These are phyloP conservation scores for Kazachstania psychrophila DNA, from an alignment of 805 yeast species.

Conservation along the genomic window DNA sequence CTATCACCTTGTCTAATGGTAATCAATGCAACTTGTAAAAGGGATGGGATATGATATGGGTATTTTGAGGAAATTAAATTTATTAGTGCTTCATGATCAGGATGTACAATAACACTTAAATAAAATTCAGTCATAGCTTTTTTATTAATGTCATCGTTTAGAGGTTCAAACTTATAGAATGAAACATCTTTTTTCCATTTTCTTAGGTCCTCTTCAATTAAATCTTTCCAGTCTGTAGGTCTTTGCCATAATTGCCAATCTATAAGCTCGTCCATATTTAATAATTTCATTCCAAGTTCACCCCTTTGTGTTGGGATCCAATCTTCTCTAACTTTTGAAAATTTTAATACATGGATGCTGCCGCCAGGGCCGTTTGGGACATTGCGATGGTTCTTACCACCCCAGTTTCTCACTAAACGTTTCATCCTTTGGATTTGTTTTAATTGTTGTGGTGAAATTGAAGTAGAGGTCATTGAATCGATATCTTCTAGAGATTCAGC, in stretches of 20 bases:
- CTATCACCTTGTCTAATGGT: conserved; percentile 69
- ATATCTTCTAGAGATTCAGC: conserved; percentile 64
- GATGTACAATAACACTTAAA: conserved; percentile 57
- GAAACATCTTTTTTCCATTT: conserved; percentile 36
- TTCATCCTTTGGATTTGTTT: conserved; percentile 47
- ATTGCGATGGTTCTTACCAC: conserved; percentile 63
- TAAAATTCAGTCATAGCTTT: conserved; percentile 42
- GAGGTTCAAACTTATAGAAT: conserved; percentile 45
- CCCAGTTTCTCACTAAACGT: conserved; percentile 68
- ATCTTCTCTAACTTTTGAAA: conserved; percentile 69
- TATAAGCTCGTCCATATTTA: conserved; percentile 34
- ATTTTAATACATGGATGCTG: conserved; percentile 51
- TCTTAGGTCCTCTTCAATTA: conserved; percentile 34
- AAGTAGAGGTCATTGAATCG: conserved; percentile 60
- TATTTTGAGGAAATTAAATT: conserved; percentile 41
- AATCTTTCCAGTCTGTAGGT: conserved; percentile 43
- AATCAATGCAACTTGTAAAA: conserved; percentile 71
- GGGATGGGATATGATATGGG: conserved; percentile 71
- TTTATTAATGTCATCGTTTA: conserved; percentile 29
- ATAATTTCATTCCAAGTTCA: conserved; percentile 51
- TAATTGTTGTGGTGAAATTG: conserved; percentile 58
- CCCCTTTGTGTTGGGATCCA: conserved; percentile 66
- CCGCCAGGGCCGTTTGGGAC: conserved; percentile 53
- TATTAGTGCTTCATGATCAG: conserved; percentile 69
- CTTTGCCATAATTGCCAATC: conserved; percentile 31